phyloP scores from a whole-genome alignment of 768 basidiomycete species.

The Artomyces pyxidatus region DNA sequence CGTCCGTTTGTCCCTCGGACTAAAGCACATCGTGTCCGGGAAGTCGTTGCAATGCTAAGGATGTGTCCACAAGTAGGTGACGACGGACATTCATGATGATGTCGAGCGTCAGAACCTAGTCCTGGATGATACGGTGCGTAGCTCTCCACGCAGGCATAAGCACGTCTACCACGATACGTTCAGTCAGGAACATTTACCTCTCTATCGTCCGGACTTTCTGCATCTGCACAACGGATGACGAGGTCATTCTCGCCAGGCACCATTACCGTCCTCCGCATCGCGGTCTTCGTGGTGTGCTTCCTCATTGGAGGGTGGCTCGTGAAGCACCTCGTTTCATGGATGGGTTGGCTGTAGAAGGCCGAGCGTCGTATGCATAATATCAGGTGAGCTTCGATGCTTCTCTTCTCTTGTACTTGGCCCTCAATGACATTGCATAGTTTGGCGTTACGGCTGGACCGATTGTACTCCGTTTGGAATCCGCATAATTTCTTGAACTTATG shows the following conservation, averaged over 20 bases:
- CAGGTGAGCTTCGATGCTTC: no score
- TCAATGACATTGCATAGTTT: no score
- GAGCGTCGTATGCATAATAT: no score
- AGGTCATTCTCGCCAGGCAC: conserved; percentile 24
- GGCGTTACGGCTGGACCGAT: no score
- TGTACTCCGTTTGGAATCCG: no score
- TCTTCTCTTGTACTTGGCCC: no score
- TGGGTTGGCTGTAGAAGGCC: conserved; percentile 3
- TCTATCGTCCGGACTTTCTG: conserved; percentile 23
- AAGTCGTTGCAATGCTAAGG: neutral
- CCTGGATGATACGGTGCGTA: conserved; percentile 66
- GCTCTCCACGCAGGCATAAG: neutral
- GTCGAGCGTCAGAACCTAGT: conserved; percentile 76
- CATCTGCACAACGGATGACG: conserved; percentile 24
- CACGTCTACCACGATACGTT: neutral
- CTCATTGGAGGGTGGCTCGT: conserved; percentile 26
- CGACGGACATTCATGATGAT: conserved; percentile 79
- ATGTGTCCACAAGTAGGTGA: conserved; percentile 48
- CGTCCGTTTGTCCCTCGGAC: conserved; percentile 14
- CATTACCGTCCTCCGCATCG: conserved; percentile 15
- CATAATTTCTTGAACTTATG: no score
- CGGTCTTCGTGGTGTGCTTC: conserved; percentile 17
- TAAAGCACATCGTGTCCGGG: conserved; percentile 2
- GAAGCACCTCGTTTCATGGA: conserved; percentile 19
- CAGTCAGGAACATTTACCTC: conserved; percentile 26